Evolutionary conservation across 257 asterid genomes (phyloP).

Genomic region (Lantana camara): DNA sequence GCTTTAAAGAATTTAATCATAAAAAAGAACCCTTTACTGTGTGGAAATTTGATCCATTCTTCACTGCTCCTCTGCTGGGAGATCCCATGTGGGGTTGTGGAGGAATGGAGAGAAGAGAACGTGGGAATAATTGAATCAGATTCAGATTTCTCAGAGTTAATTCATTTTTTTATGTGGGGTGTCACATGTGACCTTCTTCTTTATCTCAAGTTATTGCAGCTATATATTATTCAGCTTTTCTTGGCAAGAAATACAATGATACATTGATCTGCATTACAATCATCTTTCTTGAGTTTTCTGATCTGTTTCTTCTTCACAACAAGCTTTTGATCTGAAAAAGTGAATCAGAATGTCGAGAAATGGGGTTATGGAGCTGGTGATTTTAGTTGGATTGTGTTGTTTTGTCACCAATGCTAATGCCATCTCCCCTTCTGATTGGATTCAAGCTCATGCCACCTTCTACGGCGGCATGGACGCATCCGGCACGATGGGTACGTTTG

Average conservation of each 20-base stretch:
- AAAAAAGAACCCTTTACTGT: not conserved
- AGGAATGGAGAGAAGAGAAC: constrained; percentile 35
- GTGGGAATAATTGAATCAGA: constrained; percentile 43
- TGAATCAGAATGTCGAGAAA: constrained; percentile 29
- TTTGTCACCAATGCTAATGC: constrained; percentile 34
- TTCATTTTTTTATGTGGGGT: not conserved
- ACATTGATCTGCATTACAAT: not conserved
- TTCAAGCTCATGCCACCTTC: constrained; percentile 57
- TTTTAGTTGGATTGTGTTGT: constrained; percentile 28
- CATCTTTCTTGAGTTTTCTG: not conserved
- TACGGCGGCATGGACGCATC: constrained; percentile 66
- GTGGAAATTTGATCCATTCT: constrained; percentile 27
- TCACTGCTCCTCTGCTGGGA: constrained; percentile 24
- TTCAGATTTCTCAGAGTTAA: constrained; percentile 33
- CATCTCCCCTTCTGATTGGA: constrained; percentile 48
- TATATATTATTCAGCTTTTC: constrained; percentile 27
- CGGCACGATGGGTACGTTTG: constrained; percentile 55
- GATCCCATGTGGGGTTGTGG: constrained; percentile 42
- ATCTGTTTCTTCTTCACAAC: not conserved
- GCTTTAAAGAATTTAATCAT: not conserved
- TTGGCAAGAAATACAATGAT: not conserved
- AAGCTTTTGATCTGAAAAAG: not conserved
- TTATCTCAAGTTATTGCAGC: not conserved
- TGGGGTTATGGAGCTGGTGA: not conserved
- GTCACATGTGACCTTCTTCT: constrained; percentile 34